These are phyloP conservation scores for Sporothrix pseudoabietina DNA, from an alignment of 2,329 filamentous ascomycete genomes.

Conservation along the genomic window DNA sequence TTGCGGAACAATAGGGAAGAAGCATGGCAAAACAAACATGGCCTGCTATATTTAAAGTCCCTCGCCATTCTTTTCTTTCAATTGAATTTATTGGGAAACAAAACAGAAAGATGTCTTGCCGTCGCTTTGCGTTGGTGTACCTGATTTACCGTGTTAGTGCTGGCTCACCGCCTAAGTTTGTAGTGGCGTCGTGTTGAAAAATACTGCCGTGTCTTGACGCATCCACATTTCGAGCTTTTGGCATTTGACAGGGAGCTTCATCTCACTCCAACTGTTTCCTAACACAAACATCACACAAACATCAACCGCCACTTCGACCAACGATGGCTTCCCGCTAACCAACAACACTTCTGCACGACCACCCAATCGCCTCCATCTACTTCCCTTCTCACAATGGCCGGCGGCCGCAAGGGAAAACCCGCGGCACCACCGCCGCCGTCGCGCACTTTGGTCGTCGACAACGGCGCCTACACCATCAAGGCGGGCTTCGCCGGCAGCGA, in stretches of 20 bases:
- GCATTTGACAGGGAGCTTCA: neutral
- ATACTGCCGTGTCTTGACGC: slow-evolving; percentile 16
- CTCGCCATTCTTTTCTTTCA: neutral
- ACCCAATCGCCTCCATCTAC: too few relatives aligned
- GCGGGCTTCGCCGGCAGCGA: slow-evolving; percentile 68
- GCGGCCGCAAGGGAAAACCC: slow-evolving; percentile 52
- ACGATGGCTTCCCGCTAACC: neutral
- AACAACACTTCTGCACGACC: neutral
- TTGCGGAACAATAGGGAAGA: slow-evolving; percentile 9
- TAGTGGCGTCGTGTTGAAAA: neutral
- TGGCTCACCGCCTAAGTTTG: slow-evolving; percentile 13
- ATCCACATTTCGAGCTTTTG: slow-evolving; percentile 11
- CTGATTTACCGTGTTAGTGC: neutral
- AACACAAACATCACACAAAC: neutral
- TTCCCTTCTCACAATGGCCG: slow-evolving; percentile 43
- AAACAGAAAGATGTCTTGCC: too few relatives aligned
- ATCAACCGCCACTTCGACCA: neutral
- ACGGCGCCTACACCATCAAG: slow-evolving; percentile 89
- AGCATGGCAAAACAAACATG: neutral
- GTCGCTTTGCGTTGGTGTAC: too few relatives aligned
- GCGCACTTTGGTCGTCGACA: slow-evolving; percentile 84
- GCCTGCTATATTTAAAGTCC: slow-evolving; percentile 18
- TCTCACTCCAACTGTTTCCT: neutral
- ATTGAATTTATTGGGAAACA: too few relatives aligned
- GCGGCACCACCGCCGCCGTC: slow-evolving; percentile 56